phyloP scores from a whole-genome alignment of 2,329 filamentous ascomycete genomes.

The Neofusicoccum sp. region DNA sequence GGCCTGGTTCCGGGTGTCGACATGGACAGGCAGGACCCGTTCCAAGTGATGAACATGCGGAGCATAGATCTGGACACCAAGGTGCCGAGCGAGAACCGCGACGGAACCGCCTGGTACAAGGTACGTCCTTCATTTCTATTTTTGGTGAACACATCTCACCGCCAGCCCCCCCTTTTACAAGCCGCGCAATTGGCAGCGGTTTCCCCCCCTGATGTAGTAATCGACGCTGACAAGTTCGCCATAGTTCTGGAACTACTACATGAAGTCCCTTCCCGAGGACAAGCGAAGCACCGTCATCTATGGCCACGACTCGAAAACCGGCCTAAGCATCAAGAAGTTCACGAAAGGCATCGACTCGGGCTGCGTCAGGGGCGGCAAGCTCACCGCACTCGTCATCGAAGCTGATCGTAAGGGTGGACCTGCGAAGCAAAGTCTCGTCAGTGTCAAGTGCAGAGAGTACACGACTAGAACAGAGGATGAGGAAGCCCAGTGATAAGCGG shows the following conservation, averaged over 20 bases:
- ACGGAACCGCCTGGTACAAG: slow-evolving; percentile 66
- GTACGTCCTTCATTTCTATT: slow-evolving; percentile 26
- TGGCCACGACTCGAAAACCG: slow-evolving; percentile 77
- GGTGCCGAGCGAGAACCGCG: slow-evolving; percentile 52
- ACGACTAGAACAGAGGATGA: neutral
- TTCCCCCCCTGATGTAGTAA: neutral
- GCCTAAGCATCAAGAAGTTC: slow-evolving; percentile 66
- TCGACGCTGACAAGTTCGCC: neutral
- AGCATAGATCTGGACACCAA: slow-evolving; percentile 66
- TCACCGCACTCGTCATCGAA: slow-evolving; percentile 77
- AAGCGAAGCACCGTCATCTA: slow-evolving; percentile 70
- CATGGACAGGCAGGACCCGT: slow-evolving; percentile 70
- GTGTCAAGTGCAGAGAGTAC: slow-evolving; percentile 43
- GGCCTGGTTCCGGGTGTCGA: slow-evolving; percentile 76
- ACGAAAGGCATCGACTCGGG: slow-evolving; percentile 83
- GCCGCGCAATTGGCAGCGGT: neutral
- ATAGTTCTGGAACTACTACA: slow-evolving; percentile 50
- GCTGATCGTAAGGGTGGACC: slow-evolving; percentile 32
- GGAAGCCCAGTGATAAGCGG: neutral
- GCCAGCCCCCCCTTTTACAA: neutral
- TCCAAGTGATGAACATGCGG: slow-evolving; percentile 89
- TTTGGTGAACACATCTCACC: neutral
- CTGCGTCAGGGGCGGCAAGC: slow-evolving; percentile 70
- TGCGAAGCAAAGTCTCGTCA: slow-evolving; percentile 24
- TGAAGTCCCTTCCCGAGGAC: slow-evolving; percentile 34